phyloP scores from a whole-genome alignment of 2,329 filamentous ascomycete genomes.

The Nemania serpens region DNA sequence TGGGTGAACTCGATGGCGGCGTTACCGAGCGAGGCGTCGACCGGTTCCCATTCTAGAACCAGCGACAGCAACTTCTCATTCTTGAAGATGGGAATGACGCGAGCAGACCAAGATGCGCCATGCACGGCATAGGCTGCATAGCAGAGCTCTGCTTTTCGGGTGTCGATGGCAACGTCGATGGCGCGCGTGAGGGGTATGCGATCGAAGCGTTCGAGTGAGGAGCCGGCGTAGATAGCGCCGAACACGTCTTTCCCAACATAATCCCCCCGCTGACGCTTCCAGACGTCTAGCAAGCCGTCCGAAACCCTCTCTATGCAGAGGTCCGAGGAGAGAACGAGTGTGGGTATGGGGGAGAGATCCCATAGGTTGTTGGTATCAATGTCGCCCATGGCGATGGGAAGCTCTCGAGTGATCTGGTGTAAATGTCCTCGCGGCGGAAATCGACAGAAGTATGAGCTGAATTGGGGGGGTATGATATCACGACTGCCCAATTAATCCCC shows the following conservation, averaged over 20 bases:
- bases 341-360: conserved; percentile 19
- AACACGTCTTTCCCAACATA: conserved; percentile 15
- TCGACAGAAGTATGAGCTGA: too few relatives aligned
- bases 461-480: too few relatives aligned
- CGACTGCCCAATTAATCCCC: too few relatives aligned
- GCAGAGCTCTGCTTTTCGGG: conserved; percentile 11
- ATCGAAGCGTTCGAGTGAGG: conserved; percentile 12
- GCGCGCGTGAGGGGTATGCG: conserved; percentile 18
- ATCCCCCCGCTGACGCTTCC: conserved; percentile 6
- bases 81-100: conserved; percentile 13
- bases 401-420: too few relatives aligned
- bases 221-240: conserved; percentile 2
- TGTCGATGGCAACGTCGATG: conserved; percentile 10
- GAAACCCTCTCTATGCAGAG: conserved; percentile 13
- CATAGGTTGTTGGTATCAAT: conserved; percentile 6
- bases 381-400: not conserved
- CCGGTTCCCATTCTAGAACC: conserved; percentile 11
- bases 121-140: conserved; percentile 1
- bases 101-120: conserved; percentile 13
- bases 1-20: conserved; percentile 2
- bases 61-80: conserved; percentile 6
- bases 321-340: conserved; percentile 5
- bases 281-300: conserved; percentile 15
- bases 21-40: not conserved
- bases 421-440: too few relatives aligned